Base-by-base conservation (phyloP, 768 basidiomycete species). In the Pisolithus orientalis region DNA sequence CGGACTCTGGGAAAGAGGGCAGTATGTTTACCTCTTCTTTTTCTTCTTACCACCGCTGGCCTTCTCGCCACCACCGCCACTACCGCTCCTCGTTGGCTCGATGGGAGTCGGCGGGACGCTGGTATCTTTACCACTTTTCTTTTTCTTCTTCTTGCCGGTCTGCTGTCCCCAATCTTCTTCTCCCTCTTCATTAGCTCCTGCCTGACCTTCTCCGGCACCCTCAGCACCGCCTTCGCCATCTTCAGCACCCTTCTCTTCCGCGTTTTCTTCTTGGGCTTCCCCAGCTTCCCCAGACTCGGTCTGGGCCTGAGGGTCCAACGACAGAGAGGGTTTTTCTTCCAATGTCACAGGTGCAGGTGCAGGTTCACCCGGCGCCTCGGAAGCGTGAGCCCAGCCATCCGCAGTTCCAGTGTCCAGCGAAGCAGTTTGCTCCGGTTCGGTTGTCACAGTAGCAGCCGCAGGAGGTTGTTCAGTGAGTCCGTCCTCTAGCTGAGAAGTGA, bases 111-210 rank as follows among this genome's bases (percentile, higher is more conserved):
- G 46, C 31, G 27, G 47, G 45, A 47, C 40, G 5, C 38, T 38
- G 6, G n/a, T 43, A 44, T 45, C 42, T 25, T 40, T 44, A 43
- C 47, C 42, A 43, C 47, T 39, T 38, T 57, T 64, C 53, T 57
- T 58, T 5, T 60, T 62, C 48, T 57, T 57, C 38, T 52, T 55
- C 5, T 44, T 46, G 28, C 44, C 10, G 21, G 46, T 21, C 21
- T 16, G 45, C 11, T 21, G 31, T 11, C 1, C 40, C 1, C 24
- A 47, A 1, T 21, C 51, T 0, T 5, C 44, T 4, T 1, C n/a
- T 14, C 2, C 5, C 17, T 60, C 59, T 34, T 39, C 46, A 6
- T 27, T 31, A 6, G 13, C 9, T 45, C 54, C 1, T 39, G 44
- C 4, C 31, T 31, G 32, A 34, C 32, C 32, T 10, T 34, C 32